Evolutionary conservation across 1,284 basidiomycete species (phyloP).

Genomic region (Marasmius sp.): DNA sequence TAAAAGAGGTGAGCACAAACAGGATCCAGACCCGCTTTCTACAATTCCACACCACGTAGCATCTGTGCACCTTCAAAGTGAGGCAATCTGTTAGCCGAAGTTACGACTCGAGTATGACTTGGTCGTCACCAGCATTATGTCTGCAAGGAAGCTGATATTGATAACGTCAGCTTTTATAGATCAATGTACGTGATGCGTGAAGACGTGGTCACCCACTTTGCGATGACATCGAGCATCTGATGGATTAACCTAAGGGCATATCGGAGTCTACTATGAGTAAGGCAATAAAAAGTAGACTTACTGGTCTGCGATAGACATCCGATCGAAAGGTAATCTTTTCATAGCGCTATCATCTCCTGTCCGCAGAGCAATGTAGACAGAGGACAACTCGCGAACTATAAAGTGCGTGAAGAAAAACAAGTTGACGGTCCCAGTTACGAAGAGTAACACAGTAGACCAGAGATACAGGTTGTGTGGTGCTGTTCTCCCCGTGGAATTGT

Average conservation of each 20-base stretch:
- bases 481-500: neutral
- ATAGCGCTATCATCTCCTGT: neutral
- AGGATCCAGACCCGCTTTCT: neutral
- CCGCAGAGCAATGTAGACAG: neutral
- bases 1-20: neutral
- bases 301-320: neutral
- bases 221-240: neutral
- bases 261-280: too few relatives aligned
- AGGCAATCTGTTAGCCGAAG: neutral
- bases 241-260: too few relatives aligned
- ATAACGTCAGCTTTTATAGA: neutral
- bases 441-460: neutral
- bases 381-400: neutral
- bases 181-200: neutral
- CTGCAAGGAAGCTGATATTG: neutral
- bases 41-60: neutral
- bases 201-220: neutral
- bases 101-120: neutral
- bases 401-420: neutral
- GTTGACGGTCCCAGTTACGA: neutral
- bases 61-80: neutral
- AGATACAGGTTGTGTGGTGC: neutral
- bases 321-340: neutral
- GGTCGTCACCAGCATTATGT: neutral
- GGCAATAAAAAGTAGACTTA: neutral